Conservation (phyloP, 257 asterid species). For the Petunia secreta region DNA sequence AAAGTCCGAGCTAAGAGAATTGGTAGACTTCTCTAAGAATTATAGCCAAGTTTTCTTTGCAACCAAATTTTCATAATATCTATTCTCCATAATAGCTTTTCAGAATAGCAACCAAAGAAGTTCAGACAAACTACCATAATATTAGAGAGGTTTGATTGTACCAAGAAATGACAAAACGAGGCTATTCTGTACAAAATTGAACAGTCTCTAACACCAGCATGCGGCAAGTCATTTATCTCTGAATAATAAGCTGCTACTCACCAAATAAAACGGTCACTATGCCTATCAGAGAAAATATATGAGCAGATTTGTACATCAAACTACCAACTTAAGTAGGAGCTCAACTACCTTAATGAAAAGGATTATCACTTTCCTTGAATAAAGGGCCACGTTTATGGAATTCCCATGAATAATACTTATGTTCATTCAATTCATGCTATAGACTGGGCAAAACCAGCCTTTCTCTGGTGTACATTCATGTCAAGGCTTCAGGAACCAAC, state of each 20-base stretch:
- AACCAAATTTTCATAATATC: no score
- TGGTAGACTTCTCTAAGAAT: neutral
- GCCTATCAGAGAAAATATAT: neutral
- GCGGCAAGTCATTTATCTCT: neutral
- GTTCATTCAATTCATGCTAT: conserved; percentile 29
- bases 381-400: neutral
- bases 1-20: neutral
- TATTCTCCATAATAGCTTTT: no score
- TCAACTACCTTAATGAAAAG: neutral
- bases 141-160: neutral
- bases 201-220: neutral
- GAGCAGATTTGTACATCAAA: neutral
- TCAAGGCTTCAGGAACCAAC: conserved; percentile 70
- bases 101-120: no score
- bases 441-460: conserved; percentile 67
- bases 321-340: neutral
- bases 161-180: neutral
- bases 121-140: no score
- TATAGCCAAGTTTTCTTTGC: no score
- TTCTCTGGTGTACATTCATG: conserved; percentile 55
- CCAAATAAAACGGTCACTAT: neutral
- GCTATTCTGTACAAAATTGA: neutral
- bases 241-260: neutral
- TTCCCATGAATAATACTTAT: neutral
- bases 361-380: neutral